phyloP scores from a whole-genome alignment of 805 yeast species.

The Teunomyces stri region DNA sequence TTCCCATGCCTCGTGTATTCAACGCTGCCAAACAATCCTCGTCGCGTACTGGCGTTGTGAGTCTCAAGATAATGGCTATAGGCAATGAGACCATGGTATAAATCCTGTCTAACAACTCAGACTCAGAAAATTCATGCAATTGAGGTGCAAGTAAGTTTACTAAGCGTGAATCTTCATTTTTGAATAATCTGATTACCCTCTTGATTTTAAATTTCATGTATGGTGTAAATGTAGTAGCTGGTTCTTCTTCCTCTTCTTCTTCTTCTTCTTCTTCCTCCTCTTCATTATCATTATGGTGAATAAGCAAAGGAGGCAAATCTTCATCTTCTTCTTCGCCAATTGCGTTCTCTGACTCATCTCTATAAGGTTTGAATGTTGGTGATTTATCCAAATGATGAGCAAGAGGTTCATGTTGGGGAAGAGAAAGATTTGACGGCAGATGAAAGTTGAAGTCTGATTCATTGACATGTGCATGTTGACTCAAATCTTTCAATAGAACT shows the following conservation, averaged over 20 bases:
- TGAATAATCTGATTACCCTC: slow-evolving; percentile 1
- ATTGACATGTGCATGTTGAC: slow-evolving; percentile 21
- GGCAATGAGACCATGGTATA: slow-evolving; percentile 20
- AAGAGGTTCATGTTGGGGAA: slow-evolving; percentile 1
- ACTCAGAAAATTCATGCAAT: slow-evolving; percentile 11
- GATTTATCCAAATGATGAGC: slow-evolving; percentile 1
- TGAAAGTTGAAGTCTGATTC: slow-evolving; percentile 1
- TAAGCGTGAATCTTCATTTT: slow-evolving; percentile 1
- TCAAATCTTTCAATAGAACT: slow-evolving; percentile 30
- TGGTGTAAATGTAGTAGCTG: not conserved
- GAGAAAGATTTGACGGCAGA: not conserved
- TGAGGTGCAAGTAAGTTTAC: slow-evolving; percentile 16
- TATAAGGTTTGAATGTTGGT: slow-evolving; percentile 3
- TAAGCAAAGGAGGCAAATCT: not conserved
- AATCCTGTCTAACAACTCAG: slow-evolving; percentile 10
- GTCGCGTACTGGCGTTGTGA: slow-evolving; percentile 35
- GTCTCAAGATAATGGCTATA: slow-evolving; percentile 21
- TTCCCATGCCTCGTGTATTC: slow-evolving; percentile 2
- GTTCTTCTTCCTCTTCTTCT: not conserved
- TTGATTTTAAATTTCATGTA: not conserved
- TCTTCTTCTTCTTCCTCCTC: slow-evolving; percentile 4
- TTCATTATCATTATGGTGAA: not conserved
- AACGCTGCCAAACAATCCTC: slow-evolving; percentile 9
- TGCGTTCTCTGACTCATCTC: not conserved
- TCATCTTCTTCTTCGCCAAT: not conserved